Evolutionary conservation across 129 eudicot genomes (phyloP), one percentile per base, ranked within the genome.

Genomic region (Silybum marianum): DNA sequence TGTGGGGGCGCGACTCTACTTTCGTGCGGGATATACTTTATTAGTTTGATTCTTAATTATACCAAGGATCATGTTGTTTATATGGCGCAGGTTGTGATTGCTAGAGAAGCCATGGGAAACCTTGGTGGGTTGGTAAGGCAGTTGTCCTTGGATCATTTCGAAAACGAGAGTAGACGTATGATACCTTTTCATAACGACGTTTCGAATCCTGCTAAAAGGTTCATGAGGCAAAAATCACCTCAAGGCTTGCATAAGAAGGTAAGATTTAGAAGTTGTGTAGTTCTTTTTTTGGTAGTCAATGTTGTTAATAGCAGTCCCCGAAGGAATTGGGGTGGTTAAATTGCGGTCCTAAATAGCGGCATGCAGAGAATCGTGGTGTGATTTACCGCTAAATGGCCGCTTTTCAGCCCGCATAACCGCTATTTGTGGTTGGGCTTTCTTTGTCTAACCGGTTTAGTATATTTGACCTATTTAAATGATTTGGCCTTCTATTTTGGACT

Each of bases 191-290:
- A 87, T 13, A 95, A 77, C 88, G 99, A 95, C 85, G 76, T 82
- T 82, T 72, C 84, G 22, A 42, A 66, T 85, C 98, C 92, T 73
- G 86, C 89, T 0, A 95, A 91, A 87, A 87, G 87, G 80, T 85
- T 89, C 90, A 71, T 84, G 34, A 88, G 97, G 88, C 98, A 90
- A 82, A 93, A 83, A 74, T 95, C 98, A 82, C 98, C 98, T 80
- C 98, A 95, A 88, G 99, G 99, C 86, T 87, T 95, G 89, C 98
- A 92, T 80, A 93, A 93, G 75, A 95, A 95, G 97, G 99, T 87
- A 87, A 78, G 75, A 28, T 16, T 3, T 24, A 36, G 8, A 58
- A 69, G 16, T 7, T 77, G 3, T 73, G 19, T 73, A 11, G 21
- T 12, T 28, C 62, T 23, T 74, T 44, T 1, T 46, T 26, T 63